Evolutionary conservation across 257 asterid species (phyloP).

Genomic region (Phtheirospermum japonicum): DNA sequence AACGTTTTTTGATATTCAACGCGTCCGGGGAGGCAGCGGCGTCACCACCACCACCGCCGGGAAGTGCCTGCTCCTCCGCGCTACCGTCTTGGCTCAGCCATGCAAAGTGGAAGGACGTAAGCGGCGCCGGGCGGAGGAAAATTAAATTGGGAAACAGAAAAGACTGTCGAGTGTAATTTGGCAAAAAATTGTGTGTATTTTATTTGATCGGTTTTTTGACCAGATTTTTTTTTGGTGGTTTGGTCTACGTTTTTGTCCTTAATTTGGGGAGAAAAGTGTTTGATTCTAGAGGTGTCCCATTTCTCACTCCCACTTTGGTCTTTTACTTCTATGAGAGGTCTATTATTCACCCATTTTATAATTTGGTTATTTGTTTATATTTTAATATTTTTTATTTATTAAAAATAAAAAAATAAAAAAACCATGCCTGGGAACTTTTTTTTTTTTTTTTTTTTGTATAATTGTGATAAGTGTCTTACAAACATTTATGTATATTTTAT

Average conservation of each 20-base stretch:
- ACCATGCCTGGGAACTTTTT: no score
- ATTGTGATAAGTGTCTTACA: no score
- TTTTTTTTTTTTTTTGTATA: no score
- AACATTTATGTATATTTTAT: no score
- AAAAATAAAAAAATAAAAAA: no score
- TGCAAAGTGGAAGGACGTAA: slow-evolving; percentile 25
- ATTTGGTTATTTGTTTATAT: background rate
- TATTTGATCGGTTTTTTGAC: background rate
- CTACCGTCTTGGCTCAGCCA: slow-evolving; percentile 36
- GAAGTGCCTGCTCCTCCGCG: slow-evolving; percentile 29
- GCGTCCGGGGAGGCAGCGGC: slow-evolving; percentile 20
- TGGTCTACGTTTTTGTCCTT: slow-evolving; percentile 20
- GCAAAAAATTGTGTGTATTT: background rate
- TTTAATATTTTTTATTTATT: no score
- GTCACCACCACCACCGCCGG: slow-evolving; percentile 28
- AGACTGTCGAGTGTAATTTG: background rate
- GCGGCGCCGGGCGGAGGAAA: slow-evolving; percentile 1
- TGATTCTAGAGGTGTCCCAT: slow-evolving; percentile 17
- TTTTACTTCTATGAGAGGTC: background rate
- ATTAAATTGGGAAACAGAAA: no score
- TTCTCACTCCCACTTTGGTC: background rate
- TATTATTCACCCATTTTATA: background rate
- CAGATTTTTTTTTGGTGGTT: slow-evolving; percentile 7
- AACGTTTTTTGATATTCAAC: background rate
- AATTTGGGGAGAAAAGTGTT: background rate